Evolutionary conservation across 176 grass and related monocot genomes (phyloP), one percentile per base, ranked within the genome.

Genomic region (Rhynchospora pubera): DNA sequence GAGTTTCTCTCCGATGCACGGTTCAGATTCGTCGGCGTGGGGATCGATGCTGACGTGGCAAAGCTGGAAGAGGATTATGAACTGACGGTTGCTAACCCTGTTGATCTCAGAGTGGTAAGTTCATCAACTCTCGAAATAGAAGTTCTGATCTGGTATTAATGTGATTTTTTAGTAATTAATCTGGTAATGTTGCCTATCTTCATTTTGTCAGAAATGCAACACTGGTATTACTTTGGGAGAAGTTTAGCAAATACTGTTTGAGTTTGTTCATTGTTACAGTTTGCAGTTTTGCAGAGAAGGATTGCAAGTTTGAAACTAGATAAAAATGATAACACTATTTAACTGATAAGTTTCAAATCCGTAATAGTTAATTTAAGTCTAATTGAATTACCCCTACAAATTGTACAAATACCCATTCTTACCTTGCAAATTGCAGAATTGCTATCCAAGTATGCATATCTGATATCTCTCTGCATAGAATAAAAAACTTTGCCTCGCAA

Each of bases 21-120:
- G 18, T 78, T 84, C 79, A 79, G 62, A 18, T 97, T 93, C 67
- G 74, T 88, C 28, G 89, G 87, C 46, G 87, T 93, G 47, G 87
- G 68, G 7, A 82, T 91, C 65, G 16, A 46, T 13, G 42, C 4
- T 6, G 89, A 93, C 77, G 73, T 53, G 6, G 19, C 30, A 0
- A 86, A 77, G 10, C 84, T 97, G 6, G 1, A 10, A 10, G 62
- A 90, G 0, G 86, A 93, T 51, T 86, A 44, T 9, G 28, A 12
- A 21, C 57, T 97, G 3, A 5, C 3, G 0, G 53, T 91, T 6
- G 59, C 64, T 9, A 46, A 62, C 21, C 71, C 71, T 13, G 71
- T 75, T 2, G 71, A 75, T 75, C 71, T 75, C 22, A 75, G 39
- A 75, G 71, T 12, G 71, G 71, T 75, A 52, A 11, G 21, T 26